Percentiles rank a stretch among this genome's conserved stretches.
Conservation (phyloP, 148 eudicot genomes). For the Rhododendron ferrugineum region DNA sequence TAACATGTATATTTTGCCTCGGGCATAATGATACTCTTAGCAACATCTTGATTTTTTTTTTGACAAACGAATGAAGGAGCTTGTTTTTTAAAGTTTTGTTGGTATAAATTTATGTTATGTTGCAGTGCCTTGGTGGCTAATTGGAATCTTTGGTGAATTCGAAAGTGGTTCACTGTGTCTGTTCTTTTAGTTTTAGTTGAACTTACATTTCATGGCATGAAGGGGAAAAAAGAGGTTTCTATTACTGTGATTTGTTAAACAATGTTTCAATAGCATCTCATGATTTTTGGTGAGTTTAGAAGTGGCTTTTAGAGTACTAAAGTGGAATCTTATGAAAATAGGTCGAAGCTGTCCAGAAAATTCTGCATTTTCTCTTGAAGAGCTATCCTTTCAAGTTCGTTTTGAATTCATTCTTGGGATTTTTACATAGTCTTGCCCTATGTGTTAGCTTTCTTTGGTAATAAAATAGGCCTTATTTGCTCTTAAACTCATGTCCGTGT, state of each 20-base stretch:
- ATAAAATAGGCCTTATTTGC: background rate
- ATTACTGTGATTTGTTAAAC: background rate
- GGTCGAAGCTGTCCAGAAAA: background rate
- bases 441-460: background rate
- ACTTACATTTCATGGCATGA: background rate
- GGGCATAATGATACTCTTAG: background rate
- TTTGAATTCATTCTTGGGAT: background rate
- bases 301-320: background rate
- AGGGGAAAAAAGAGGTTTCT: background rate
- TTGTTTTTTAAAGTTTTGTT: background rate
- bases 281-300: background rate
- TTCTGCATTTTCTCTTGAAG: background rate
- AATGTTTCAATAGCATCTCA: background rate
- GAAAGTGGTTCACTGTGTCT: background rate
- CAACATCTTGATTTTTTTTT: background rate
- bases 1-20: background rate
- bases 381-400: background rate
- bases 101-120: background rate
- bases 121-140: background rate
- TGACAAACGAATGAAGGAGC: background rate
- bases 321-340: background rate
- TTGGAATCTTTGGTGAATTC: background rate
- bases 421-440: background rate
- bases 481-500: background rate
- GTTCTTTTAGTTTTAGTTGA: background rate